These are phyloP conservation scores for Beauveria sp. DNA, from an alignment of 2,329 filamentous ascomycete species.

Conservation along the genomic window DNA sequence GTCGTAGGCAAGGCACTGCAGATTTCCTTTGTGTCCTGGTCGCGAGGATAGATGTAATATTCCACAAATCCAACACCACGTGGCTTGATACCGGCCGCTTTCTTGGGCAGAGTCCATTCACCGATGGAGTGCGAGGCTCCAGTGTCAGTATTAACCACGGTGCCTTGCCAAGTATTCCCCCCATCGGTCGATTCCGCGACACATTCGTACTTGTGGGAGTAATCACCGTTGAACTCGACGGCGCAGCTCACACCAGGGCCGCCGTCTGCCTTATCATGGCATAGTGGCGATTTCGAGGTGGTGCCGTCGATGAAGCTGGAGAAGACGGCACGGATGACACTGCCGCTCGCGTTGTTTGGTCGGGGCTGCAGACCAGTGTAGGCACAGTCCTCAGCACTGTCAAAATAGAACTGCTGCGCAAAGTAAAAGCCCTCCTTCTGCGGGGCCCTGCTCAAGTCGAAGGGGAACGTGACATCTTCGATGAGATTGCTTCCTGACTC, in stretches of 20 bases:
- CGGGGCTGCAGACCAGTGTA: slow-evolving; percentile 19
- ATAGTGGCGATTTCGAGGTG: slow-evolving; percentile 13
- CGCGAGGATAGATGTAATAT: slow-evolving; percentile 16
- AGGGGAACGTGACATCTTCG: slow-evolving; percentile 15
- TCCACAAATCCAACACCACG: slow-evolving; percentile 18
- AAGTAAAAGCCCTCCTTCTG: slow-evolving; percentile 18
- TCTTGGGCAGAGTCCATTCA: slow-evolving; percentile 16
- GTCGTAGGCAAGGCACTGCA: slow-evolving; percentile 15
- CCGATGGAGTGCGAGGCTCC: slow-evolving; percentile 14
- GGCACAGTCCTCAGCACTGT: neutral
- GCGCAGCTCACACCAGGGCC: slow-evolving; percentile 19
- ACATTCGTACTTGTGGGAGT: slow-evolving; percentile 16
- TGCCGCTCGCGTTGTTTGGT: slow-evolving; percentile 8
- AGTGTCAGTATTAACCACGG: slow-evolving; percentile 14
- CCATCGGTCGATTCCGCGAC: slow-evolving; percentile 14
- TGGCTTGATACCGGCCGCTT: slow-evolving; percentile 13
- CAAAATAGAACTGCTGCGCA: slow-evolving; percentile 18
- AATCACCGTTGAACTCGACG: slow-evolving; percentile 15
- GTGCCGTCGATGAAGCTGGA: slow-evolving; percentile 17
- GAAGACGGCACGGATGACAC: slow-evolving; percentile 17
- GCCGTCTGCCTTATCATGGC: slow-evolving; percentile 20
- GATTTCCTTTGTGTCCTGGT: neutral
- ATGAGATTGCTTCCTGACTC: neutral
- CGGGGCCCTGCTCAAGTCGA: slow-evolving; percentile 16
- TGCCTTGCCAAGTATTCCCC: slow-evolving; percentile 18